These are phyloP conservation scores for Thermoascus crustaceus DNA, from an alignment of 2,329 filamentous ascomycete genomes.

Conservation along the genomic window DNA sequence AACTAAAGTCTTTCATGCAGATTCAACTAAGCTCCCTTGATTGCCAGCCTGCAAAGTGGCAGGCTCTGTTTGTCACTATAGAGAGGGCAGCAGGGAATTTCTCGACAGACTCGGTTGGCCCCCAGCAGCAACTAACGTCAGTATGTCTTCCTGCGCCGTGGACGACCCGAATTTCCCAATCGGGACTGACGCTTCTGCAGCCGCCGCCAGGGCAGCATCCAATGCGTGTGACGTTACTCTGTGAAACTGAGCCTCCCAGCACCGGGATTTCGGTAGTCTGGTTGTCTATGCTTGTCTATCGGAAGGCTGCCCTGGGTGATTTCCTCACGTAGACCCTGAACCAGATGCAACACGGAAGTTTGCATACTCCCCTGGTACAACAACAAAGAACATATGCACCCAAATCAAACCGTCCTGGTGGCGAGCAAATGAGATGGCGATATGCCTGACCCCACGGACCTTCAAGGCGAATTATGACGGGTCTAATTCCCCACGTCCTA, in stretches of 20 bases:
- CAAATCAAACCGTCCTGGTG: conserved; percentile 10
- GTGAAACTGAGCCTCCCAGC: conserved; percentile 28
- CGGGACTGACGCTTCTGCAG: too few species aligned
- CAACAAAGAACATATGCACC: conserved; percentile 17
- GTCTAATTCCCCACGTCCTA: conserved; percentile 3
- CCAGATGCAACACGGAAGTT: conserved; percentile 22
- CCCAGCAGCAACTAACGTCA: too few species aligned
- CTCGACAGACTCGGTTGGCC: too few species aligned
- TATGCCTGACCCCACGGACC: background rate
- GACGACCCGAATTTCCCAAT: too few species aligned
- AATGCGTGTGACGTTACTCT: conserved; percentile 30
- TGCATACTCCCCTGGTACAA: conserved; percentile 26
- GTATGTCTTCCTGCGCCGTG: too few species aligned
- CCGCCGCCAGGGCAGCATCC: background rate
- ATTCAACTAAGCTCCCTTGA: too few species aligned
- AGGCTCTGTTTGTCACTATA: too few species aligned
- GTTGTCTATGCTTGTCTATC: conserved; percentile 15
- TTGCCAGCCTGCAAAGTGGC: too few species aligned
- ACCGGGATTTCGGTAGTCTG: conserved; percentile 13
- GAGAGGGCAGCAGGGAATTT: too few species aligned
- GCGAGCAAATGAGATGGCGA: conserved; percentile 3
- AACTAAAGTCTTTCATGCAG: background rate
- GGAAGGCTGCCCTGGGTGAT: conserved; percentile 7
- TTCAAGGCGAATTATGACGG: conserved; percentile 2
- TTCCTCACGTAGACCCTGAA: conserved; percentile 13